phyloP scores from a whole-genome alignment of 345 rosid species.

The Eucalyptus caleyi region DNA sequence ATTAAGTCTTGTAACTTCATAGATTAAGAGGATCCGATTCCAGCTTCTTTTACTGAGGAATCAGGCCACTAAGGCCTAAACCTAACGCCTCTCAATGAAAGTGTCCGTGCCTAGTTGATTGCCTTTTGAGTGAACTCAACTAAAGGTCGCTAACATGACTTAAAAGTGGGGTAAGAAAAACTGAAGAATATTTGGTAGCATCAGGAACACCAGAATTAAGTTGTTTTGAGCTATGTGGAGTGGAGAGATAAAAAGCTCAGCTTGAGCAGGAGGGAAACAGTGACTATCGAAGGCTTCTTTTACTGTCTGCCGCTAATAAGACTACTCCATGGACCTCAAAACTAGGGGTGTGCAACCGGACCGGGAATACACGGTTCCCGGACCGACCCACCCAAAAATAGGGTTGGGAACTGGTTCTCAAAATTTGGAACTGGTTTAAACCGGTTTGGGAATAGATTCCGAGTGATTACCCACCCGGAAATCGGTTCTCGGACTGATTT shows the following conservation, averaged over 20 bases:
- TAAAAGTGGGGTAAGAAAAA: not conserved
- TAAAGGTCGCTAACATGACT: not conserved
- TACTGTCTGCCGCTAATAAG: not conserved
- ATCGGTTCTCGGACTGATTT: fast-evolving
- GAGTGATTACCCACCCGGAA: fast-evolving
- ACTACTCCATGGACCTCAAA: not conserved
- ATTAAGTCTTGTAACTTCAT: not conserved
- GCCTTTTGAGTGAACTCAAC: not conserved
- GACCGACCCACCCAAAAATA: fast-evolving
- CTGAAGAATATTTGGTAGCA: not conserved
- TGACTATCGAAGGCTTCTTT: not conserved
- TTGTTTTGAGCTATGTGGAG: not conserved
- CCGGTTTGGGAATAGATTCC: fast-evolving
- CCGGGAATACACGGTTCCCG: fast-evolving
- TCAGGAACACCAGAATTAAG: not conserved
- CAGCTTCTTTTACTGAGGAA: not conserved
- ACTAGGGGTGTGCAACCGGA: too few relatives aligned
- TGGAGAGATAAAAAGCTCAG: not conserved
- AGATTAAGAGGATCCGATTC: not conserved
- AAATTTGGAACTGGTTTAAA: too few relatives aligned
- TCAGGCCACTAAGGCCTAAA: not conserved
- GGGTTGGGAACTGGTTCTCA: fast-evolving
- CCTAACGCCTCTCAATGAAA: not conserved
- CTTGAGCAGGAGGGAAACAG: not conserved
- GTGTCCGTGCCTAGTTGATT: not conserved